Evolutionary conservation across 345 rosid species (phyloP).

Genomic region (Firmiana major): DNA sequence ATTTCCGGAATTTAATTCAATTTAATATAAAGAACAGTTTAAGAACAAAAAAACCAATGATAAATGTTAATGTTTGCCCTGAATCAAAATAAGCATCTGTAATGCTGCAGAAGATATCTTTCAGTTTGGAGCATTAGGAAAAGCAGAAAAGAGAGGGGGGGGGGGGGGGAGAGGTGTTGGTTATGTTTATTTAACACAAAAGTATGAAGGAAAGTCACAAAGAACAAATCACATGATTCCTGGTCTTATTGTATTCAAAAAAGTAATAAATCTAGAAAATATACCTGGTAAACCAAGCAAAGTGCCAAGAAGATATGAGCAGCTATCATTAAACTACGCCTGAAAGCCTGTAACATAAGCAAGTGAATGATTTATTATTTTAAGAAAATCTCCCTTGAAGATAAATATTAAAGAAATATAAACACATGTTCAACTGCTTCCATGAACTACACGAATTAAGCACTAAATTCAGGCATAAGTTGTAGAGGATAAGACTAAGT

Average conservation of each 20-base stretch:
- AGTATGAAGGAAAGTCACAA: no score
- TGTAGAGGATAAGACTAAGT: constrained; percentile 10
- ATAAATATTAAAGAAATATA: neutral
- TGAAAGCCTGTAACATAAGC: constrained; percentile 61
- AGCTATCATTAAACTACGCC: constrained; percentile 70
- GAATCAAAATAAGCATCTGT: no score
- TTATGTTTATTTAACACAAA: no score
- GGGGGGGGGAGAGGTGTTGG: no score
- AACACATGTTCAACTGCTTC: no score
- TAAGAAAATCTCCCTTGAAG: constrained; percentile 1
- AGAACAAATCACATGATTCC: neutral
- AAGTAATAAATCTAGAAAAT: constrained; percentile 8
- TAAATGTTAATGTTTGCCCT: no score
- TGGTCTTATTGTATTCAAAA: neutral
- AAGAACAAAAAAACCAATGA: no score
- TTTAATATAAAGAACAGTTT: no score
- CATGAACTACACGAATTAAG: neutral
- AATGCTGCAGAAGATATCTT: no score
- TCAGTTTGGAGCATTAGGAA: no score
- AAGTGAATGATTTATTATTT: constrained; percentile 11
- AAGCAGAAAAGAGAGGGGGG: no score
- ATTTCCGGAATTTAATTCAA: no score
- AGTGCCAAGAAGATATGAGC: constrained; percentile 62
- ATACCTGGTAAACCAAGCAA: constrained; percentile 83
- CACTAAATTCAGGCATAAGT: neutral